Base-by-base conservation (phyloP, 805 yeast species). In the Crinitomyces ghanaensis region DNA sequence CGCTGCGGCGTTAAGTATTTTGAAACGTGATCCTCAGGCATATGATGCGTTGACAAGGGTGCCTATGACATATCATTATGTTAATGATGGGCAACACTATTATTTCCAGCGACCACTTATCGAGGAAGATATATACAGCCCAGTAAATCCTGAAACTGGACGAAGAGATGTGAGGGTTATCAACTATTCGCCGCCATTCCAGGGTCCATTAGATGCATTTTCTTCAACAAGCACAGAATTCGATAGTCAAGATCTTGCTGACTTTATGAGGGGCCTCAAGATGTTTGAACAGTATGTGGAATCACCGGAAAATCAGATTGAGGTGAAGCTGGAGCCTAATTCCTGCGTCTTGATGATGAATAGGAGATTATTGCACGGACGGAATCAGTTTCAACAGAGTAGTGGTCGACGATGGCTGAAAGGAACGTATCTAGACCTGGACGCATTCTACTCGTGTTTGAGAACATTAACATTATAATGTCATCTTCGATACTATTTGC, bases 121-220 rank as follows among this genome's bases (percentile, higher is more conserved):
- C 11, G 78, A 72, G 19, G 80, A 75, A 43, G 69, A 68, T 37
- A 60, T 60, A 13, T 49, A 54, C 33, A 45, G 58, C 35, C 55
- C 46, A 8, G 23, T 26, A 3, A 30, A 56, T 28, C 46, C 50
- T 11, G 48, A 48, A 29, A 50, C 59, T 8, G 53, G 49, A 4
- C 41, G 41, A 2, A 57, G 45, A 34, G 49, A 47, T 23, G 68
- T 77, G 41, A 67, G 66, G 43, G 74, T 68, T 34, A 69, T 78
- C 13, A 77, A 77, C 49, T 80, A 79, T 52, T 74, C 88, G 1
- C 91, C 93, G 2, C 88, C 86, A 7, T 79, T 77, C 59, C 93
- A 80, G 49, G 88, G 81, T 0, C 88, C 88, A 1, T 70, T 74
- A 37, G 83, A 77, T 41, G 36, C 44, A 1, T 14, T 48, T 5